Base-by-base conservation (phyloP, 225 moss, liverwort and hornwort genomes). In the Pleurozium schreberi region DNA sequence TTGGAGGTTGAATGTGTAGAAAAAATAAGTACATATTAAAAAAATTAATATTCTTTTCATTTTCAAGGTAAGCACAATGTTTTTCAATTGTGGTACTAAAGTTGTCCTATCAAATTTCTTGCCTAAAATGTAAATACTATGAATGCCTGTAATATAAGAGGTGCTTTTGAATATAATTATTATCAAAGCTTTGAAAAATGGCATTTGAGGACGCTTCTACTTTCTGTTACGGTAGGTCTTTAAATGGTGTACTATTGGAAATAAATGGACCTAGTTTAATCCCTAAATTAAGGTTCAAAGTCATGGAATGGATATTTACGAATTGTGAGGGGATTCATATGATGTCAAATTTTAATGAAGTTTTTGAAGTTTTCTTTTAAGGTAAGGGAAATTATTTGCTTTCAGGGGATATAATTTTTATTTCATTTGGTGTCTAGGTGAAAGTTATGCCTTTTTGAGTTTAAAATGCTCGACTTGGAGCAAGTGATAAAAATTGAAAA, bases 391-490 rank as follows among this genome's bases (percentile, higher is more conserved):
- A 1, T 0, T 50, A 13, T 0, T 52, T 13, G 5, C 8, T 34
- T 13, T 34, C 1, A 3, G 0, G 21, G 8, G 18, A 13, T 75
- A 33, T 8, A 19, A 5, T 21, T 34, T 34, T 13, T 33, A 19
- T 50, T 33, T 50, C 7, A 47, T 33, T 33, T 33, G 12, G 12
- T 49, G 2, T 10, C 2, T 7, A 20, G 11, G 8, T 20, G 8
- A 13, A 75, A 21, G 0, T 5, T 21, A 21, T 33, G 21, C 0
- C 8, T 8, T 21, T 22, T 1, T 13, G 33, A 50, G 0, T 50
- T 50, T 3, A 21, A 34, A 50, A 75, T 33, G 8, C 1, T 50
- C 0, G 0, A 49, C 0, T 75, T 0, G 0, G 0, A 2, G 4
- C 8, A 33, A 11, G 0, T 0, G 7, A 47, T 30, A 31, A 11